phyloP scores from a whole-genome alignment of 768 basidiomycete species.

The Mycena amicta region DNA sequence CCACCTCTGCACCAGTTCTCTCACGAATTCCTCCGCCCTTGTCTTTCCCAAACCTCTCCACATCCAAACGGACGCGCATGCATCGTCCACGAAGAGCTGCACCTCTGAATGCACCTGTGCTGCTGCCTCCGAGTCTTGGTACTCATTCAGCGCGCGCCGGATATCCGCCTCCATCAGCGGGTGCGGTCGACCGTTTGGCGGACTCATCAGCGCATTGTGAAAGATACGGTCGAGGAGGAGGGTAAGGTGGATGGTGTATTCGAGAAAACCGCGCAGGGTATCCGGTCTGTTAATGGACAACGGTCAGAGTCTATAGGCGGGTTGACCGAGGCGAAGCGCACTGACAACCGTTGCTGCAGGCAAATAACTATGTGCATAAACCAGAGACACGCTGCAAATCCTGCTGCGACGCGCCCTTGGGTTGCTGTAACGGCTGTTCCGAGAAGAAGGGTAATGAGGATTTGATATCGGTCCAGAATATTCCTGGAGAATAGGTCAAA shows the following conservation, averaged over 20 bases:
- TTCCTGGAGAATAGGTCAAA: not conserved
- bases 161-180: not conserved
- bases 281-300: not conserved
- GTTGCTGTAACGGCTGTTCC: not conserved
- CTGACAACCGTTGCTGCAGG: not conserved
- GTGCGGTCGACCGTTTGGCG: not conserved
- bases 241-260: not conserved
- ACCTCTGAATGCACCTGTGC: constrained; percentile 1
- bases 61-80: not conserved
- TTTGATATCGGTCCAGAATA: not conserved
- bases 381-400: not conserved
- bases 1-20: too few relatives aligned
- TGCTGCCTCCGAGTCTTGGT: not conserved
- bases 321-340: not conserved
- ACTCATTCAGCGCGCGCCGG: not conserved
- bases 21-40: too few relatives aligned
- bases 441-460: not conserved
- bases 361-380: not conserved
- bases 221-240: constrained; percentile 1
- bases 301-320: not conserved
- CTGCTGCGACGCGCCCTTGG: not conserved
- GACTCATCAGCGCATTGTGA: not conserved
- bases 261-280: not conserved
- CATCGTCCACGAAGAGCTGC: constrained; percentile 1
- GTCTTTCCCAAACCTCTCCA: too few relatives aligned